A percentile compares a stretch with the other conserved stretches of the same genome.
Conservation (phyloP, 768 basidiomycete species). For the Hygrocybe coccinea region DNA sequence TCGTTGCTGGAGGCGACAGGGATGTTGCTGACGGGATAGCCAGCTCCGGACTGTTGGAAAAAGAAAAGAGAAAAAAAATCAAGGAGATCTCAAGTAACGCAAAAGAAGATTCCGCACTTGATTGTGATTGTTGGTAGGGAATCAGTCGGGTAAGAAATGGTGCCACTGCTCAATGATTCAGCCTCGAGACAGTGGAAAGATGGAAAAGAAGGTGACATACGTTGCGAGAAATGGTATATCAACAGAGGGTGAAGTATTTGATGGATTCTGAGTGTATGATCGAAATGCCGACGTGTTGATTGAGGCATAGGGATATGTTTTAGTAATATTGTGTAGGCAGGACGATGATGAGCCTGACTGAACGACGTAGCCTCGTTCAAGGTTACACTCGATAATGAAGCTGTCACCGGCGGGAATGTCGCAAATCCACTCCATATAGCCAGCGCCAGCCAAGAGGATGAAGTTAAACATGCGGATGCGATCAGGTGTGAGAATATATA, state of each 20-base stretch:
- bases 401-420: not conserved
- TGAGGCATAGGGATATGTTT: not conserved
- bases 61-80: not conserved
- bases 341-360: slow-evolving; percentile 1
- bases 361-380: not conserved
- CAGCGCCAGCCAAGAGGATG: not conserved
- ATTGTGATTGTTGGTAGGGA: not conserved
- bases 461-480: not conserved
- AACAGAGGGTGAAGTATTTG: not conserved
- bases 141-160: not conserved
- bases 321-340: not conserved
- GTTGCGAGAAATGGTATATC: not conserved
- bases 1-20: no score
- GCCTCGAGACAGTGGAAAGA: not conserved
- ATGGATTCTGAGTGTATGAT: not conserved
- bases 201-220: not conserved
- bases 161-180: not conserved
- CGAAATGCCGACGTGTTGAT: not conserved
- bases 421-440: slow-evolving; percentile 2
- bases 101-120: not conserved
- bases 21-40: not conserved
- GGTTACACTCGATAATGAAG: not conserved
- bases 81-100: not conserved
- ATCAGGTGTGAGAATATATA: not conserved
- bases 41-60: not conserved